Percentiles rank a stretch among this genome's conserved stretches.
Conservation (phyloP, 176 grass and related monocot species). For the Triticum aestivum region IWGSC_CS_RefSeq_v2.1 NC_057798.1:84413319-84413818, state of each 20-base stretch:
- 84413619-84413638: slow-evolving; percentile 89
- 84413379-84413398: not conserved
- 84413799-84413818: slow-evolving; percentile 96
- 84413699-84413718: not conserved
- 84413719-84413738: not conserved
- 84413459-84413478: slow-evolving; percentile 70
- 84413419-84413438: slow-evolving; percentile 57
- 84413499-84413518: not conserved
- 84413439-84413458: slow-evolving; percentile 65
- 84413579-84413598: slow-evolving; percentile 97
- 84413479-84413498: slow-evolving; percentile 52
- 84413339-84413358: not conserved
- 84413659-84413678: not conserved
- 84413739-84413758: not conserved
- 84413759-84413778: not conserved
- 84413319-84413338: not conserved
- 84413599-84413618: slow-evolving; percentile 93
- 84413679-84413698: not conserved
- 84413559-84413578: not conserved
- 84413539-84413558: not conserved
- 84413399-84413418: slow-evolving; percentile 61
- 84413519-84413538: not conserved
- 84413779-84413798: slow-evolving; percentile 14
- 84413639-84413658: not conserved
- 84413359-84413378: not conserved